Base-by-base conservation (phyloP, 768 basidiomycete genomes). In the Naganishia vishniacii region DNA sequence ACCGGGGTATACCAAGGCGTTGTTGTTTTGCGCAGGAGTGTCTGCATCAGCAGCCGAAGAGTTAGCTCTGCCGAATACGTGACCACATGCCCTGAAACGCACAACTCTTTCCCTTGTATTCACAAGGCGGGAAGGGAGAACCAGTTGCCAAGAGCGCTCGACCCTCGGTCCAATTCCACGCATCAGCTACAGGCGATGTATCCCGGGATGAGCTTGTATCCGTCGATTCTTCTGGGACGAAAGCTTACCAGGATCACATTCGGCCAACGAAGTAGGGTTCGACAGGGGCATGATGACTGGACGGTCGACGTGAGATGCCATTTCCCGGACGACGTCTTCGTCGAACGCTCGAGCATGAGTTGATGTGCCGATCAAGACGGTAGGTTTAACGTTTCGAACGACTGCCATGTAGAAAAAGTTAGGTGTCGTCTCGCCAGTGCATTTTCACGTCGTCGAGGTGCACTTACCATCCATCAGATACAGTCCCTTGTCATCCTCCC, bases 321-420 rank as follows among this genome's bases (percentile, higher is more conserved):
- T 80, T 70, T 79, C 79, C 62, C 70, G 70, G 48, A 78, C 79
- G 42, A 89, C 80, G 62, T 87, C 84, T 77, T 88, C 83, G 4
- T 82, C 86, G 77, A 94, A 94, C 31, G 85, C 87, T 4, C 88
- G 86, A 20, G 83, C 81, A 51, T 83, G 81, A 1, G 90, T 91
- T 62, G 88, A 90, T 64, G 86, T 88, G 31, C 91, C 91, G 67
- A 94, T 88, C 48, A 94, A 75, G 12, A 90, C 83, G 1, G 90
- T 94, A 25, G 91, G 89, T 70, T 84, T 84, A 12, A 88, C 82
- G 65, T 81, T 80, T 76, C 83, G 83, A 64, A 91, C 83, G 2
- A 88, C 86, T 64, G 29, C 15, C 9, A 5, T 18, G 7, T 32
- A 12, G 18, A 12, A 23, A 16, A 12, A 40, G 3, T 34, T 3